phyloP scores from a whole-genome alignment of 768 basidiomycete species.

The Podaxis sp. region DNA sequence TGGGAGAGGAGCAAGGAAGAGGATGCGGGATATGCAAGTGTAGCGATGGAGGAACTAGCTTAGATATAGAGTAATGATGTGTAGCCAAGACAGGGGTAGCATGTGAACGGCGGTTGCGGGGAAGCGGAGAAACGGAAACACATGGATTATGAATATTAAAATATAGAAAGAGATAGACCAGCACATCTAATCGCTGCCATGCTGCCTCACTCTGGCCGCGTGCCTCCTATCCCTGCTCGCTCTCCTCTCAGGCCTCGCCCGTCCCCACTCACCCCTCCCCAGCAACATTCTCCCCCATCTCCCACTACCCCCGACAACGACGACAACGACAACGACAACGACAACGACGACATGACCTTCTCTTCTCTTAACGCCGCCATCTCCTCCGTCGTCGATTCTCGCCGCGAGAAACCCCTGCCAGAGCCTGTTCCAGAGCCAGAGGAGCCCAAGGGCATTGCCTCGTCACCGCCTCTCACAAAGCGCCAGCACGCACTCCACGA shows the following conservation, averaged over 20 bases:
- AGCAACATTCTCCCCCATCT: slow-evolving; percentile 26
- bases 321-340: slow-evolving; percentile 15
- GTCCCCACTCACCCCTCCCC: slow-evolving; percentile 10
- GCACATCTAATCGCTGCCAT: not conserved
- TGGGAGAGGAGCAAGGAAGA: slow-evolving; percentile 70
- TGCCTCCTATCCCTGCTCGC: slow-evolving; percentile 32
- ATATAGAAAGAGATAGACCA: not conserved
- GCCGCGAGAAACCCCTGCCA: slow-evolving; percentile 23
- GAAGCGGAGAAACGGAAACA: not conserved
- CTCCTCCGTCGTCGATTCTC: slow-evolving; percentile 17
- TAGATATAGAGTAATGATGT: slow-evolving; percentile 23
- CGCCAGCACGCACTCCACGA: slow-evolving; percentile 78
- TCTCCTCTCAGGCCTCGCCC: slow-evolving; percentile 36
- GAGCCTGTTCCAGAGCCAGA: slow-evolving; percentile 10
- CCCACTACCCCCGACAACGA: slow-evolving; percentile 13
- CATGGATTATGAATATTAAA: not conserved
- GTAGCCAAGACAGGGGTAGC: not conserved
- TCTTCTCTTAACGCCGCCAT: slow-evolving; percentile 15
- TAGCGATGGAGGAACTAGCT: slow-evolving; percentile 60
- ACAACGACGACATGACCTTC: slow-evolving; percentile 13
- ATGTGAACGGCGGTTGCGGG: not conserved
- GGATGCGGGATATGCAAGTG: slow-evolving; percentile 47
- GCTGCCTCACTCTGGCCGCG: slow-evolving; percentile 9
- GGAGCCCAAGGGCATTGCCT: slow-evolving; percentile 20
- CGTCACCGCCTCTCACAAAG: slow-evolving; percentile 50